Base-by-base conservation (phyloP, 345 rosid species). In the Lepidium aucheri region DNA sequence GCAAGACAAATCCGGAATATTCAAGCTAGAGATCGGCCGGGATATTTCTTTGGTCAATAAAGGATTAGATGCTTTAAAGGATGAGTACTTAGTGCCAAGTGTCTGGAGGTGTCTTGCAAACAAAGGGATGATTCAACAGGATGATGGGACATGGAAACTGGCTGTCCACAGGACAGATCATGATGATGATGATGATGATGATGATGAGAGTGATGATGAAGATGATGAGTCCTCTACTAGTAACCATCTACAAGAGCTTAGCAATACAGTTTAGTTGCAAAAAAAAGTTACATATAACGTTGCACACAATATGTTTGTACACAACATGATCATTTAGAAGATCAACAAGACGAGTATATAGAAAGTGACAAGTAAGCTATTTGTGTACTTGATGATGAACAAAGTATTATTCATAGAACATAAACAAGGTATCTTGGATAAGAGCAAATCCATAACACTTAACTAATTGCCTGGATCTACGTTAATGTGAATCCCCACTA, bases 401-500 rank as follows among this genome's bases (percentile, higher is more conserved):
- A n/a, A n/a, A n/a, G n/a, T n/a, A n/a, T n/a, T 26, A 26, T 26
- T 26, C 4, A 26, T 26, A 26, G 30, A 26, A 26, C 30, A 26
- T 26, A 26, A 26, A 26, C 30, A 26, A 26, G n/a, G n/a, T n/a
- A n/a, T n/a, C n/a, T n/a, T n/a, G n/a, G n/a, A n/a, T 6, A 26
- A 26, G 30, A 26, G n/a, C 30, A 26, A 26, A n/a, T n/a, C 70
- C 84, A 86, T 80, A 60, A 85, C 86, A 72, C 76, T 79, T 41
- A 86, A 86, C 61, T 4, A 87, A 87, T 53, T 20, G 89, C 89
- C 79, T 85, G 78, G 61, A 87, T 72, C 83, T 89, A 74, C 57
- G 74, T 82, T 51, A 84, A 74, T n/a, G 91, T 85, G 4, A 55
- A 81, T 62, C 76, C 85, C 86, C 67, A 85, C 84, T 38, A 80